Base-by-base conservation (phyloP, 2,329 filamentous ascomycete species). In the Fusarium miscanthi region DNA sequence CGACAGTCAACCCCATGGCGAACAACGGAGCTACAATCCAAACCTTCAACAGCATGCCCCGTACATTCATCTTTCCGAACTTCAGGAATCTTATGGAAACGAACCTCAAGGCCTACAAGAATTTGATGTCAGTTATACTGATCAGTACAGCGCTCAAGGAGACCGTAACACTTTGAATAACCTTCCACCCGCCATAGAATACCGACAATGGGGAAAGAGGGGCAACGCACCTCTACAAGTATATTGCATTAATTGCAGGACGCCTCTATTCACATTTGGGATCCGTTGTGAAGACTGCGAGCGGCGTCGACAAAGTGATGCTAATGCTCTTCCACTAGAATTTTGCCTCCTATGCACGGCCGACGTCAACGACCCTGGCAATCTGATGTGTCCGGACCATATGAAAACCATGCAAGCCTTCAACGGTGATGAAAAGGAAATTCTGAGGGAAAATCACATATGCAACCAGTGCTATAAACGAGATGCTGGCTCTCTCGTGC, bases 121-220 rank as follows among this genome's bases (percentile, higher is more conserved):
- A 5, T 27, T 40, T n/a, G 14, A n/a, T 9, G 6, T 6, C 7
- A 10, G 11, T 27, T 27, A 17, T n/a, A 6, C 33, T 40, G 11
- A 53, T 30, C 19, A 53, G 27, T 4, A 40, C 19, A 17, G 8
- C n/a, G 21, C 23, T 53, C 25, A 2, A 8, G 23, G 10, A 53
- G 5, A 17, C 33, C 5, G 10, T 2, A 9, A n/a, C 23, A 5
- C 2, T 17, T 10, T 21, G 8, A 5, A 27, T 8, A 16, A 17
- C 19, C 8, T 19, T 38, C 2, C 23, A 12, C 7, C 23, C 4
- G 19, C 10, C 14, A 12, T 17, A 9, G 23, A n/a, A 53, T 53
- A 27, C n/a, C 33, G 23, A n/a, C 19, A 5, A 5, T 40, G 23
- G 19, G 49, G 33, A 30, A 3, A 9, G 19, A 53, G 19, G 8